Conservation (phyloP, 371 early-diverging fungal species). For the Mucor indicus region DNA sequence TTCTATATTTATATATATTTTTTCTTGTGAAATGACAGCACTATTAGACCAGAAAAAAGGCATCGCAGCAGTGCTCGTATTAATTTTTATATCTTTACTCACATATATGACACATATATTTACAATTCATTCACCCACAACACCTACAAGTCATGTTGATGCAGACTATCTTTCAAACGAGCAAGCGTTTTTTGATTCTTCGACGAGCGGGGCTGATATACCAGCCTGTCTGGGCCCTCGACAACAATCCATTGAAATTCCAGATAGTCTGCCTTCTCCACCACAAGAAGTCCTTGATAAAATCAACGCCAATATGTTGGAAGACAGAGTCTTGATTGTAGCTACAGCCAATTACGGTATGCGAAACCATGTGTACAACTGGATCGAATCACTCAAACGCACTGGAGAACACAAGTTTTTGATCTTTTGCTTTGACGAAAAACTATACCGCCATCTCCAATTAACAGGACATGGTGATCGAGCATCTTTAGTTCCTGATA, state of each 20-base stretch:
- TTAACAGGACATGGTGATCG: conserved; percentile 28
- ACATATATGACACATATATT: conserved; percentile 7
- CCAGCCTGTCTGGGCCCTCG: too few relatives aligned
- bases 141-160: neutral
- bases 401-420: conserved; percentile 36
- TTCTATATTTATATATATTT: too few relatives aligned
- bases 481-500: conserved; percentile 31
- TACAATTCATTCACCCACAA: neutral
- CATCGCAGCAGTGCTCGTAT: neutral
- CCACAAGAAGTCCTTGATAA: conserved; percentile 26
- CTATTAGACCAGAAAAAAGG: conserved; percentile 7
- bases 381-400: conserved; percentile 43
- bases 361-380: conserved; percentile 47
- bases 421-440: conserved; percentile 43
- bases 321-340: conserved; percentile 32
- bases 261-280: conserved; percentile 25
- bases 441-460: conserved; percentile 29
- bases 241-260: conserved; percentile 10
- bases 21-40: conserved; percentile 1
- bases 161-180: conserved; percentile 11
- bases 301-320: conserved; percentile 29
- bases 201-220: too few relatives aligned
- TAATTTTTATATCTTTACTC: conserved; percentile 4
- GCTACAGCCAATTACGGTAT: conserved; percentile 48
- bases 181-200: conserved; percentile 17